These are phyloP conservation scores for Euclidium syriacum DNA, from an alignment of 345 rosid species.

Conservation along the genomic window DNA sequence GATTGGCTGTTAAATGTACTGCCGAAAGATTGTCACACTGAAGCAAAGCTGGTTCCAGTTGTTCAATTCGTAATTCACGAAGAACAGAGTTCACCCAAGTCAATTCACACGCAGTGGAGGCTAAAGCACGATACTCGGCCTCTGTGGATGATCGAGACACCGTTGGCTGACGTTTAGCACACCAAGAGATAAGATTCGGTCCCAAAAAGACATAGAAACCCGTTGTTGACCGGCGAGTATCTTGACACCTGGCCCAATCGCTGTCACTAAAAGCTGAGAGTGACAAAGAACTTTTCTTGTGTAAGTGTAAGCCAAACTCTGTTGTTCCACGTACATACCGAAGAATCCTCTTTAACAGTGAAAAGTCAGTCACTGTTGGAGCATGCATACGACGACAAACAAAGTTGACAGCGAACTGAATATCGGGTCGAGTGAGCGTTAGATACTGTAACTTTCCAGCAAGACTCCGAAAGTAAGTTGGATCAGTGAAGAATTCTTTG, in stretches of 20 bases:
- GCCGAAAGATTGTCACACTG: too few species aligned
- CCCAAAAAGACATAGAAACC: neutral
- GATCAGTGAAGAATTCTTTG: rapidly evolving
- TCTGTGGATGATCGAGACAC: neutral
- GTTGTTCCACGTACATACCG: neutral
- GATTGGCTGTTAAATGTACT: too few species aligned
- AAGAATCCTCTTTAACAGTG: neutral
- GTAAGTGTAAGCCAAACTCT: rapidly evolving
- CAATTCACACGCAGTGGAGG: too few species aligned
- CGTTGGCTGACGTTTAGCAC: neutral
- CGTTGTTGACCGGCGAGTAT: neutral
- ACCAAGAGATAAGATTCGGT: neutral
- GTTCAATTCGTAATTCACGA: too few species aligned
- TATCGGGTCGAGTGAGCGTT: neutral
- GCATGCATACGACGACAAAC: neutral
- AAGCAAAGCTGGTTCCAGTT: too few species aligned
- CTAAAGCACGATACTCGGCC: too few species aligned
- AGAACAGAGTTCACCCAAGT: too few species aligned
- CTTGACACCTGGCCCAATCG: neutral
- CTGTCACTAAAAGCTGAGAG: neutral
- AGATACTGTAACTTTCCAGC: neutral
- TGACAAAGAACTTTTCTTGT: rapidly evolving
- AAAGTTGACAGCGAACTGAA: neutral
- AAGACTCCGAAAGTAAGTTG: neutral
- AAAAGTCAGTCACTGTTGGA: neutral